Percentiles rank a stretch among this genome's conserved stretches.
Evolutionary conservation across 2,329 filamentous ascomycete genomes (phyloP).

Genomic region (Trichoderma aggressivum): DNA sequence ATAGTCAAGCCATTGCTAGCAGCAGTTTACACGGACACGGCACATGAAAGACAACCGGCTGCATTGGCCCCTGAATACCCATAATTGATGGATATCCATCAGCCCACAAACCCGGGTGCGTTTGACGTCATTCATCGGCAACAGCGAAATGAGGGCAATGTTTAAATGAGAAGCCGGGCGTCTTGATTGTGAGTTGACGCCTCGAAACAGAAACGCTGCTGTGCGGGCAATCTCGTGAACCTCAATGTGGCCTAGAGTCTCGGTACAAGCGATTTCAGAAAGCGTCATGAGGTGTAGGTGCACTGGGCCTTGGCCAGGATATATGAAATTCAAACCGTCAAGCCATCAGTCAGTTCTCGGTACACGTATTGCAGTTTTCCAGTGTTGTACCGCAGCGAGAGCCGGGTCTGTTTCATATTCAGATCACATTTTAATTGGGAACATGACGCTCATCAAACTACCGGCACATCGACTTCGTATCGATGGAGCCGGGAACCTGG

Average conservation of each 20-base stretch:
- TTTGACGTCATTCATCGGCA: neutral
- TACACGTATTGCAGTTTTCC: neutral
- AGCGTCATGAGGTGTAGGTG: neutral
- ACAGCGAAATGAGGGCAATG: neutral
- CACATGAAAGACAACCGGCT: neutral
- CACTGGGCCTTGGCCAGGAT: neutral
- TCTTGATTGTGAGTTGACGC: neutral
- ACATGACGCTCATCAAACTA: neutral
- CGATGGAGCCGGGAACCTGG: neutral
- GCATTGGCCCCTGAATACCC: neutral
- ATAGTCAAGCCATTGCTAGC: no score
- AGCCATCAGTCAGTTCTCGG: neutral
- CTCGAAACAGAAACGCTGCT: neutral
- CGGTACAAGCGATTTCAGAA: neutral
- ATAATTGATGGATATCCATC: neutral
- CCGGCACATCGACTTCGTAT: neutral
- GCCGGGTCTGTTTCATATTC: neutral
- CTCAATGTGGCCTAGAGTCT: neutral
- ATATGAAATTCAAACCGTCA: neutral
- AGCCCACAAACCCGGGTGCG: neutral
- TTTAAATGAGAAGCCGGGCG: neutral
- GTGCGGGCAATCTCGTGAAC: neutral
- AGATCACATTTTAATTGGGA: neutral
- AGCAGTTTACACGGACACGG: neutral
- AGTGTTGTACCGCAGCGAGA: neutral